These are phyloP conservation scores for Bacidia gigantensis DNA, from an alignment of 495 filamentous ascomycete species.

Conservation along the genomic window DNA sequence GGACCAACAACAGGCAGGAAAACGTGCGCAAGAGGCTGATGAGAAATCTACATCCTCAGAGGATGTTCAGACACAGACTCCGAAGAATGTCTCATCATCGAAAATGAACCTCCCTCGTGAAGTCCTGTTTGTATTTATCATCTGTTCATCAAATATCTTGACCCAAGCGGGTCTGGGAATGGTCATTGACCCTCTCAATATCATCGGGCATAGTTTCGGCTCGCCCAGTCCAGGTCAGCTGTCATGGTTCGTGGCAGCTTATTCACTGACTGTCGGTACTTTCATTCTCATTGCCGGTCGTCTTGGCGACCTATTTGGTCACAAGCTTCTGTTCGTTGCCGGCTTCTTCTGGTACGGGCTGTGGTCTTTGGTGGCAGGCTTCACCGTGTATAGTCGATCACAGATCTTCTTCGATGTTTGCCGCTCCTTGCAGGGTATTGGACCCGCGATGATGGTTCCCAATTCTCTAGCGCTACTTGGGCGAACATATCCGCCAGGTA, in stretches of 20 bases:
- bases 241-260: constrained; percentile 44
- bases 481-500: constrained; percentile 36
- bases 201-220: constrained; percentile 16
- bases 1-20: too few species aligned
- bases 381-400: constrained; percentile 34
- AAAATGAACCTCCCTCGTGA: constrained; percentile 25
- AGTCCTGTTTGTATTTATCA: constrained; percentile 28
- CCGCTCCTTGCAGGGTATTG: constrained; percentile 48
- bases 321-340: constrained; percentile 41
- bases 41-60: too few species aligned
- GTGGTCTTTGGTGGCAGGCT: constrained; percentile 42
- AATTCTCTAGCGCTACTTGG: constrained; percentile 53
- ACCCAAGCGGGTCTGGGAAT: constrained; percentile 28
- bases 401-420: constrained; percentile 43
- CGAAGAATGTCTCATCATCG: too few species aligned
- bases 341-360: constrained; percentile 45
- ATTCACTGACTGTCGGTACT: constrained; percentile 46
- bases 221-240: constrained; percentile 18
- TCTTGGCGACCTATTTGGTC: constrained; percentile 44
- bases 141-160: constrained; percentile 35
- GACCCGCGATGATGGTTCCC: constrained; percentile 46
- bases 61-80: too few species aligned
- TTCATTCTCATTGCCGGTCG: constrained; percentile 52
- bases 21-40: too few species aligned
- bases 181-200: constrained; percentile 28